Conservation (phyloP, 2,329 filamentous ascomycete genomes). For the Colletotrichum eremochloae region DNA sequence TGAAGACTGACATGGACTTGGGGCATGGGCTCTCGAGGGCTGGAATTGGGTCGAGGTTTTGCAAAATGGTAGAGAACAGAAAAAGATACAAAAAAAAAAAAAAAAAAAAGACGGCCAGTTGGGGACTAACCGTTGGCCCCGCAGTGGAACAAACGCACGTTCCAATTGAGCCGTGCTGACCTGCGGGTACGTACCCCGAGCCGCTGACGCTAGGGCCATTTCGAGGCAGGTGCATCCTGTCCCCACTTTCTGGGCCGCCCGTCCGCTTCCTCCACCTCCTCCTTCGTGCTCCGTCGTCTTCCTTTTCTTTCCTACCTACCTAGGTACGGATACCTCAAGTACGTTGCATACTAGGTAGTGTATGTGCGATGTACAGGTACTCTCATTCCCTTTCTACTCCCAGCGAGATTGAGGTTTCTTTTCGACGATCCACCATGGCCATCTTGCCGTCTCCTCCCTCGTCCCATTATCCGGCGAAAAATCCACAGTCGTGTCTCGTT, state of each 20-base stretch:
- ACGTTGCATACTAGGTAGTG: too few relatives aligned
- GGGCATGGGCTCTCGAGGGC: slow-evolving; percentile 12
- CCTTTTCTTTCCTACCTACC: background rate
- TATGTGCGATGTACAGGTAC: too few relatives aligned
- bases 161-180: slow-evolving; percentile 26
- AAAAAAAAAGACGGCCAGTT: background rate
- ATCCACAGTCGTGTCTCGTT: background rate
- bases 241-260: slow-evolving; percentile 14
- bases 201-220: slow-evolving; percentile 22
- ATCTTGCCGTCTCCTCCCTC: background rate
- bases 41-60: background rate
- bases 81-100: background rate
- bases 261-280: background rate
- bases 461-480: background rate
- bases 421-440: too few relatives aligned
- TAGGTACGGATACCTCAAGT: too few relatives aligned
- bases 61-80: too few relatives aligned
- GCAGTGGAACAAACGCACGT: slow-evolving; percentile 6
- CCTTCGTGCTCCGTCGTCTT: background rate
- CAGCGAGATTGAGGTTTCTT: too few relatives aligned
- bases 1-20: background rate
- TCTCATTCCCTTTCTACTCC: too few relatives aligned
- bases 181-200: slow-evolving; percentile 24
- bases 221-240: slow-evolving; percentile 4
- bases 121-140: slow-evolving; percentile 21